Conservation (phyloP, 768 basidiomycete genomes). For the Podaxis carcinomalis region DNA sequence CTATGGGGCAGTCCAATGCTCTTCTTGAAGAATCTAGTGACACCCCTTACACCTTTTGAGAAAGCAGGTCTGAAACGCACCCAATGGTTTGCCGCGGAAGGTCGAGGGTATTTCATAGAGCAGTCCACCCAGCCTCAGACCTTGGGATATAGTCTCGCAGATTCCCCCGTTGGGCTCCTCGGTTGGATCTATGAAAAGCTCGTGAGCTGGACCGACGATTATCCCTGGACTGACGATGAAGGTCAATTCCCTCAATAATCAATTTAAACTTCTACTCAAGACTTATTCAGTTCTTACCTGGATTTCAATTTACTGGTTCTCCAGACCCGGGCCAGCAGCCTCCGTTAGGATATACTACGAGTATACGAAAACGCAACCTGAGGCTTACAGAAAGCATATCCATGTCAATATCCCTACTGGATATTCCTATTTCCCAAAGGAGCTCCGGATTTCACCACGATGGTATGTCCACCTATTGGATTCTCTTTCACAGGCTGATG, state of each 20-base stretch:
- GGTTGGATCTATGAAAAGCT: conserved; percentile 52
- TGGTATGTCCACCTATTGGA: conserved; percentile 19
- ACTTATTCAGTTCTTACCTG: conserved; percentile 44
- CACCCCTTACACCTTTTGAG: conserved; percentile 26
- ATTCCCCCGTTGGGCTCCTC: conserved; percentile 53
- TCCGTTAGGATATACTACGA: conserved; percentile 61
- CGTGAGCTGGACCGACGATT: conserved; percentile 40
- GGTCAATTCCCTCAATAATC: conserved; percentile 20
- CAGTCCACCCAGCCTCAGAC: conserved; percentile 50
- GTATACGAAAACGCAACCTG: conserved; percentile 15
- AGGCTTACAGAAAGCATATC: conserved; percentile 1
- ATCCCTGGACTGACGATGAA: conserved; percentile 56
- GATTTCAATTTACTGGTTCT: conserved; percentile 60
- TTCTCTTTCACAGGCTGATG: not conserved
- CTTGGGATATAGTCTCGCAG: conserved; percentile 47
- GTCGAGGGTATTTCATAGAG: conserved; percentile 32
- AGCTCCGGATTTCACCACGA: conserved; percentile 29
- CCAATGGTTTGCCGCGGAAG: conserved; percentile 22
- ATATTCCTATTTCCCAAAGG: conserved; percentile 48
- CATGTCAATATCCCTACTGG: conserved; percentile 40
- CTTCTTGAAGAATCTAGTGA: conserved; percentile 23
- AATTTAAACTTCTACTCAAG: not conserved
- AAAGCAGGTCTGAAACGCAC: conserved; percentile 28
- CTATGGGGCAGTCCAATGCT: conserved; percentile 21
- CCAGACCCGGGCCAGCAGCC: conserved; percentile 52